Evolutionary conservation across 257 asterid species (phyloP).

Genomic region (Solanum virginianum): DNA sequence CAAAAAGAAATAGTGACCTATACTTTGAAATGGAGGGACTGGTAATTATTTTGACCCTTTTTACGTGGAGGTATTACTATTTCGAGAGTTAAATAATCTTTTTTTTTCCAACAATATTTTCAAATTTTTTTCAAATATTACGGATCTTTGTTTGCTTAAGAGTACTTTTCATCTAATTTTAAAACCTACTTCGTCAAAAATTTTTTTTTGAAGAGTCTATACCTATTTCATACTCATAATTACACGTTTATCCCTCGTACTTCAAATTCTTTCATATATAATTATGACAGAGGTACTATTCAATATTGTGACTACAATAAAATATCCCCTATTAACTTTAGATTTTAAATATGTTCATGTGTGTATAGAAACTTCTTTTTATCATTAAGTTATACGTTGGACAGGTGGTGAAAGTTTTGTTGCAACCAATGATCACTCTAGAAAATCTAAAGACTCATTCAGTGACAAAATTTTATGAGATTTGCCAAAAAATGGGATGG

Average conservation of each 20-base stretch:
- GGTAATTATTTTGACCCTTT: background rate
- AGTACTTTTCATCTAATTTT: background rate
- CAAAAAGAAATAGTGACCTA: no score
- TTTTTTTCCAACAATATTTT: background rate
- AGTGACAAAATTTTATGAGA: slow-evolving; percentile 19
- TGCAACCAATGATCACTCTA: slow-evolving; percentile 33
- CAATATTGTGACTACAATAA: background rate
- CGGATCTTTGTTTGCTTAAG: background rate
- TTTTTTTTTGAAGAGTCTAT: background rate
- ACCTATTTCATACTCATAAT: background rate
- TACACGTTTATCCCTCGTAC: background rate
- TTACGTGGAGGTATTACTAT: no score
- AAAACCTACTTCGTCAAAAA: background rate
- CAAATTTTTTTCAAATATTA: background rate
- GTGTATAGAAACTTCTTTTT: background rate
- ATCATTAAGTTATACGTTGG: background rate
- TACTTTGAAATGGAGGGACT: background rate
- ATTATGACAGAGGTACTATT: background rate
- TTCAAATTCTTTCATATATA: background rate
- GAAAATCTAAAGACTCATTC: slow-evolving; percentile 26
- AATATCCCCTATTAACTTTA: background rate
- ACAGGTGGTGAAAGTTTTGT: slow-evolving; percentile 17
- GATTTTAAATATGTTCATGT: background rate
- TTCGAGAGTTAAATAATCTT: background rate
- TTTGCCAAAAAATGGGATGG: slow-evolving; percentile 23